phyloP scores from a whole-genome alignment of 108 stramenopile species.

The Pseudonitzschia pungens region DNA sequence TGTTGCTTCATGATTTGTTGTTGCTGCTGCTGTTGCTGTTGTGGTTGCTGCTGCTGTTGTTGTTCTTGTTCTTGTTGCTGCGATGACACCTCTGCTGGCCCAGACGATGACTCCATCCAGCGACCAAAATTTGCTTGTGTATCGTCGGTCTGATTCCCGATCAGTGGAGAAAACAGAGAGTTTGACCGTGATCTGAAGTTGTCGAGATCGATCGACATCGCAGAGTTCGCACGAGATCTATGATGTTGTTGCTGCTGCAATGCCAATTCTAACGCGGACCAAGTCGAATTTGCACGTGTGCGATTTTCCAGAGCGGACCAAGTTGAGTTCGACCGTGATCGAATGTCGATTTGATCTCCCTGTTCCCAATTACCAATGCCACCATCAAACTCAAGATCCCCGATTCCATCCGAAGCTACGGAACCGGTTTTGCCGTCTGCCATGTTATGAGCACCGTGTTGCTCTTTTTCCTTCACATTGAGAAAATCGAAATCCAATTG shows the following conservation, averaged over 20 bases:
- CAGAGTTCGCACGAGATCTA: constrained; percentile 19
- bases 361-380: constrained; percentile 41
- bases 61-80: constrained; percentile 6
- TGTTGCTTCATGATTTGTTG: constrained; percentile 32
- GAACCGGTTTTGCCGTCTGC: constrained; percentile 13
- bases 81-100: background rate
- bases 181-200: constrained; percentile 70
- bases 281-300: constrained; percentile 19
- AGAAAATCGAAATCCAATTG: constrained; percentile 89
- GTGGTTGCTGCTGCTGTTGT: background rate
- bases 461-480: constrained; percentile 49
- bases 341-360: constrained; percentile 4
- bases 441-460: background rate
- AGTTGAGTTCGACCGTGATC: constrained; percentile 39
- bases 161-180: constrained; percentile 59
- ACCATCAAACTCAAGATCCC: constrained; percentile 75
- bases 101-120: constrained; percentile 61
- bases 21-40: constrained; percentile 15
- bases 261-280: constrained; percentile 10
- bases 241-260: constrained; percentile 18
- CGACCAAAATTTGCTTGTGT: constrained; percentile 46
- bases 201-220: constrained; percentile 31
- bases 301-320: constrained; percentile 21
- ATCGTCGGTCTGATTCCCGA: constrained; percentile 31
- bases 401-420: constrained; percentile 64